Conservation (phyloP, 2,329 filamentous ascomycete species). For the Hypocrella siamensis region DNA sequence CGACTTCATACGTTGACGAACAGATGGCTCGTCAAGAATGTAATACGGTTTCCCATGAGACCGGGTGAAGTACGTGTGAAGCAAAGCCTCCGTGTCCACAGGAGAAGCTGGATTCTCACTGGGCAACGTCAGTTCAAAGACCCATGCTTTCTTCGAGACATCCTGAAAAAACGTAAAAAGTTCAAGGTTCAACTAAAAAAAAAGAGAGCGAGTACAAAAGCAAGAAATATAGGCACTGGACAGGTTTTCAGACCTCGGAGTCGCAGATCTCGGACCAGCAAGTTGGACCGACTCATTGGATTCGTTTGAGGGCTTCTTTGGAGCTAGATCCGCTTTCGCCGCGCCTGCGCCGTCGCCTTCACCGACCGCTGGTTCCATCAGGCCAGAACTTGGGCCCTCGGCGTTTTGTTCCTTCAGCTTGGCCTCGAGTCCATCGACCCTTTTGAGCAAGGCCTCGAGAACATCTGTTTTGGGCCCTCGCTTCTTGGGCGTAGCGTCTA, state of each 20-base stretch:
- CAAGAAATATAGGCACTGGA: too few relatives aligned
- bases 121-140: neutral
- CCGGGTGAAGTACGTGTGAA: slow-evolving; percentile 67
- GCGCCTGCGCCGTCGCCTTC: slow-evolving; percentile 1
- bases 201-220: too few relatives aligned
- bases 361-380: neutral
- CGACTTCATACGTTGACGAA: slow-evolving; percentile 54
- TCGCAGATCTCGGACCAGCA: too few relatives aligned
- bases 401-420: slow-evolving; percentile 55
- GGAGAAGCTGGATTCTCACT: slow-evolving; percentile 30
- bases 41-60: slow-evolving; percentile 73
- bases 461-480: slow-evolving; percentile 83
- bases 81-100: slow-evolving; percentile 43
- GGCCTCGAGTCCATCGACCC: slow-evolving; percentile 73
- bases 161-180: too few relatives aligned
- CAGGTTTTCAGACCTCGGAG: too few relatives aligned
- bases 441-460: slow-evolving; percentile 66
- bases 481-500: slow-evolving; percentile 81
- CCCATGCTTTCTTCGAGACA: too few relatives aligned
- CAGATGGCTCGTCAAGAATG: slow-evolving; percentile 62
- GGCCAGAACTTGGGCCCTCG: slow-evolving; percentile 1
- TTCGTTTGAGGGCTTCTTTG: neutral
- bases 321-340: neutral
- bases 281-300: too few relatives aligned
- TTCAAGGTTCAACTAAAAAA: too few relatives aligned